phyloP scores from a whole-genome alignment of 148 eudicot genomes.

The Nyssa sinensis region DNA sequence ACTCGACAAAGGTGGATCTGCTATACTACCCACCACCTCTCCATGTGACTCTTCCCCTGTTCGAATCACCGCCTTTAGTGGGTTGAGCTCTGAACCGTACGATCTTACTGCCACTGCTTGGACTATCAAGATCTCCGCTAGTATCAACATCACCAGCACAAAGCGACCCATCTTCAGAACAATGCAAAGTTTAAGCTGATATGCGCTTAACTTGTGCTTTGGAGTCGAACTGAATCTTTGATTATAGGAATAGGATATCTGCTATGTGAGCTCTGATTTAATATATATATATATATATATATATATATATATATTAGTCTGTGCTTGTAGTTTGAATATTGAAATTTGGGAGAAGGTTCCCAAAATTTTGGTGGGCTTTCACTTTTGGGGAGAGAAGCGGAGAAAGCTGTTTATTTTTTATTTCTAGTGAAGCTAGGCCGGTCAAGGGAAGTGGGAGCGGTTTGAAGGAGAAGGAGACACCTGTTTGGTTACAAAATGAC shows the following conservation, averaged over 20 bases:
- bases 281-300: background rate
- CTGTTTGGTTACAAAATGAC: too few species aligned
- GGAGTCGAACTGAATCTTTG: background rate
- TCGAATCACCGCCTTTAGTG: background rate
- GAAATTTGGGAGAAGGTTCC: background rate
- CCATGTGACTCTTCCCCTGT: too few species aligned
- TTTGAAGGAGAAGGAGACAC: too few species aligned
- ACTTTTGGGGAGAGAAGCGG: too few species aligned
- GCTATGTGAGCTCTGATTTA: too few species aligned
- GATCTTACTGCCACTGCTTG: background rate
- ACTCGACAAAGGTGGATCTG: constrained; percentile 12
- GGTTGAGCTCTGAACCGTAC: background rate
- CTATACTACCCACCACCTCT: background rate
- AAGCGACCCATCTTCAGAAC: background rate
- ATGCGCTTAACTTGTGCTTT: background rate
- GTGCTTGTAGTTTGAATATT: background rate
- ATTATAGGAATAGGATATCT: background rate
- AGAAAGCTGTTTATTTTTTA: too few species aligned
- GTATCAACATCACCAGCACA: background rate
- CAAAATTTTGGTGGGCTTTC: too few species aligned
- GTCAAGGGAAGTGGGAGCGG: too few species aligned
- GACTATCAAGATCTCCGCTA: background rate
- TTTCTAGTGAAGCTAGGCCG: too few species aligned
- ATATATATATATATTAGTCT: background rate
- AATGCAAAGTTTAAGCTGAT: background rate